Base-by-base conservation (phyloP, 2,329 filamentous ascomycete genomes). In the Pezicula carpinea region DNA sequence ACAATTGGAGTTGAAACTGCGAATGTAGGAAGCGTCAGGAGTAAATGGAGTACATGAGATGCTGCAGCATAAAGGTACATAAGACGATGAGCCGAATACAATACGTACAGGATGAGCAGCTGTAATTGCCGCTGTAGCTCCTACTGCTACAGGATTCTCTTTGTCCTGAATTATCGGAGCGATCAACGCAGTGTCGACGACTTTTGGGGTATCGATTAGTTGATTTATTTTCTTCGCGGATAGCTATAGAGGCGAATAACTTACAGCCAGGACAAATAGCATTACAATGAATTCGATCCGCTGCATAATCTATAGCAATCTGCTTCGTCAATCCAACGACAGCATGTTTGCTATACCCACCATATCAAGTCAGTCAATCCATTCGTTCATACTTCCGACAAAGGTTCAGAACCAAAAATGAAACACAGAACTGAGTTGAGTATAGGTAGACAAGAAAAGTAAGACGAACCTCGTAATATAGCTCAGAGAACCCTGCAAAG, bases 271-370 rank as follows among this genome's bases (percentile, higher is more conserved):
- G 50, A 31, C 47, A 50, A 17, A 52, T 21, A 4, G 47, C 43
- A 36, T 52, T 52, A 19, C 34, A 40, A 32, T 45, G 47, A 19
- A 52, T 36, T n/a, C 34, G 32, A 13, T 50, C 40, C 13, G n/a
- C 33, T 10, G 44, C 50, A 43, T 47, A 52, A 18, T 53, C 51
- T 32, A 44, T 15, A 2, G 39, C 51, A 19, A 44, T 44, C 17
- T 43, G 32, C 15, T 40, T 47, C 1, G 56, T 58, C 23, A 62
- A 21, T 2, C 59, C 56, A 2, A 54, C 53, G 8, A 60, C 39
- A 6, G 59, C 60, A 38, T 61, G 57, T 29, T 63, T 63, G 18
- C n/a, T n/a, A n/a, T n/a, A n/a, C n/a, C n/a, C n/a, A n/a, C n/a
- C n/a, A n/a, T n/a, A n/a, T n/a, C n/a, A n/a, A n/a, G n/a, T n/a